Evolutionary conservation across 768 basidiomycete genomes (phyloP).

Genomic region (Collybia sordida): DNA sequence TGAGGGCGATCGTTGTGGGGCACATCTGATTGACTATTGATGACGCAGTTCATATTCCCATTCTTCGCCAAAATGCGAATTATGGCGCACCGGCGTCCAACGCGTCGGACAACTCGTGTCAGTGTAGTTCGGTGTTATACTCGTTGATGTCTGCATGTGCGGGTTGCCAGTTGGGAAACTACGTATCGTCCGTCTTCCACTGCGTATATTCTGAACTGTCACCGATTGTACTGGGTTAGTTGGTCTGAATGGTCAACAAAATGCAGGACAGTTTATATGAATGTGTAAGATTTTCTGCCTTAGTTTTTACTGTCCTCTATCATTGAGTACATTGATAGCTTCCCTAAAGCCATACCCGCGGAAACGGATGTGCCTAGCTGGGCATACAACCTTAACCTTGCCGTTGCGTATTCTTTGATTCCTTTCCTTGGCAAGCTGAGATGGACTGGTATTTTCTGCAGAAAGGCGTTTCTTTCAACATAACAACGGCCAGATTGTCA

Average conservation of each 20-base stretch:
- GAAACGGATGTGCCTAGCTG: slow-evolving; percentile 3
- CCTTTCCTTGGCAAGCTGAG: no score
- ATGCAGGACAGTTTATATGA: slow-evolving; percentile 8
- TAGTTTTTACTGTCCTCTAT: background rate
- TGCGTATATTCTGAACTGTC: background rate
- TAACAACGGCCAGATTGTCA: background rate
- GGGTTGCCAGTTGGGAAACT: slow-evolving; percentile 22
- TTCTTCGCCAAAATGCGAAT: slow-evolving; percentile 8
- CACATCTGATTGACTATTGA: background rate
- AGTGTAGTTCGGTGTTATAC: slow-evolving; percentile 31
- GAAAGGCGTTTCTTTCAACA: background rate
- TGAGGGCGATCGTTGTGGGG: background rate
- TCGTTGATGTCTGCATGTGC: slow-evolving; percentile 30
- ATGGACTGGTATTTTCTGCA: background rate
- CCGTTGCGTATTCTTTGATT: background rate
- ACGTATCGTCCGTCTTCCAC: slow-evolving; percentile 5
- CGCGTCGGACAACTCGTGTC: slow-evolving; percentile 18
- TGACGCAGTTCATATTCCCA: slow-evolving; percentile 3
- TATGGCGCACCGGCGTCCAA: slow-evolving; percentile 9
- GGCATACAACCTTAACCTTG: slow-evolving; percentile 2
- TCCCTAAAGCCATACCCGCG: slow-evolving; percentile 1
- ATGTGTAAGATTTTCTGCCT: background rate
- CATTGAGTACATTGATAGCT: background rate
- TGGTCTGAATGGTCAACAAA: slow-evolving; percentile 14
- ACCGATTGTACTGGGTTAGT: slow-evolving; percentile 1